Evolutionary conservation across 2,329 filamentous ascomycete species (phyloP).

Genomic region (Apiospora arundinis): DNA sequence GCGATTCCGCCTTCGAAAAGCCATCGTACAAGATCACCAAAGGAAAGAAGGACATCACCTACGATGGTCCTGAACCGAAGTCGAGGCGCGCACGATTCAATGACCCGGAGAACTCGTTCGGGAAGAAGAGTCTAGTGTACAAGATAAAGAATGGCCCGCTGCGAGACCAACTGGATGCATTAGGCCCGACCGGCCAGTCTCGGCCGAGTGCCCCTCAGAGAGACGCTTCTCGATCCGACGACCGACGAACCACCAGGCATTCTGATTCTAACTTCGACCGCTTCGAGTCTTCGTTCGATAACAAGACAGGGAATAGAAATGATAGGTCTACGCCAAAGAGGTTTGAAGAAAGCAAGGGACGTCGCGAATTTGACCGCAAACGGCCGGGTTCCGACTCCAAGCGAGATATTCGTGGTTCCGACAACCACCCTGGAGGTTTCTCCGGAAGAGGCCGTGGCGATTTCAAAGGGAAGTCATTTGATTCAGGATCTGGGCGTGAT

Average conservation of each 20-base stretch:
- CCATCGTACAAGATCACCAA: constrained; percentile 47
- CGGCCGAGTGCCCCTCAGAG: neutral
- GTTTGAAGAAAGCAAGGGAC: neutral
- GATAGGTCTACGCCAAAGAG: neutral
- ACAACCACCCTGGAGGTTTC: neutral
- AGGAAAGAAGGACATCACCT: constrained; percentile 59
- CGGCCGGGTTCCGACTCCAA: neutral
- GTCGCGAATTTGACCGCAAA: neutral
- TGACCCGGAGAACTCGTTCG: constrained; percentile 55
- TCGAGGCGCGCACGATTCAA: constrained; percentile 59
- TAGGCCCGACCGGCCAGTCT: neutral
- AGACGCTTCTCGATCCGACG: neutral
- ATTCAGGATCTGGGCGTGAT: neutral
- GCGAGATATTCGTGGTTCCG: neutral
- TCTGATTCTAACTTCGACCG: constrained; percentile 1
- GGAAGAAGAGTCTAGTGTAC: constrained; percentile 63
- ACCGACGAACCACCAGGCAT: neutral
- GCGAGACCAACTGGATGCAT: constrained; percentile 38
- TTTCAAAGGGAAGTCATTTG: neutral
- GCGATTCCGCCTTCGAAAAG: constrained; percentile 28
- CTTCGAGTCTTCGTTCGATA: constrained; percentile 7
- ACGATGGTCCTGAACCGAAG: constrained; percentile 47
- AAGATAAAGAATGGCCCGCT: constrained; percentile 55
- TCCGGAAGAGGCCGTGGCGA: neutral
- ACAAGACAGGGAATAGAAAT: neutral